Evolutionary conservation across 2,329 filamentous ascomycete species (phyloP).

Genomic region (Dactylellina cionopaga): DNA sequence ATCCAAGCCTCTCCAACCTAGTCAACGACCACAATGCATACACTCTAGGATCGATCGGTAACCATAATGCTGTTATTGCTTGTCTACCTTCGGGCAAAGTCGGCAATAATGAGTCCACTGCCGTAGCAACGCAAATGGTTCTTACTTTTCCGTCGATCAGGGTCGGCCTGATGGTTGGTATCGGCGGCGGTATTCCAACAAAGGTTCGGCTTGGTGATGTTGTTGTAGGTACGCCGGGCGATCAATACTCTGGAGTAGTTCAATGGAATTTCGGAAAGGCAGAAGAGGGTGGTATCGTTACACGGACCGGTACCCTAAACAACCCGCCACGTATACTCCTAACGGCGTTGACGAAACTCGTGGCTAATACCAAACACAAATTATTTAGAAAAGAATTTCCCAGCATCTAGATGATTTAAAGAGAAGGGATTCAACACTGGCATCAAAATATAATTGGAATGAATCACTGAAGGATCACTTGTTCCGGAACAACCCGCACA

Average conservation of each 20-base stretch:
- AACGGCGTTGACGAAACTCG: slow-evolving; percentile 51
- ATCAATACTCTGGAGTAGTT: slow-evolving; percentile 39
- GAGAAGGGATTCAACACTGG: slow-evolving; percentile 38
- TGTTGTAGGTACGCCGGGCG: slow-evolving; percentile 18
- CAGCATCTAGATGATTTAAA: slow-evolving; percentile 51
- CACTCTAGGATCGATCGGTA: slow-evolving; percentile 1
- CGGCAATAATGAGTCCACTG: neutral
- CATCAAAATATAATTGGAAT: neutral
- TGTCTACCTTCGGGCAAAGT: neutral
- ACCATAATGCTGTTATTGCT: slow-evolving; percentile 8
- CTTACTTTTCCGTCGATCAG: slow-evolving; percentile 17
- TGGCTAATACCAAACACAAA: slow-evolving; percentile 38
- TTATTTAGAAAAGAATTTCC: slow-evolving; percentile 52
- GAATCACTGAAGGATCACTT: neutral
- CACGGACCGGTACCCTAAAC: neutral
- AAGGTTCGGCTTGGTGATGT: slow-evolving; percentile 15
- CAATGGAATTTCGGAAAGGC: slow-evolving; percentile 15
- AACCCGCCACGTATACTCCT: neutral
- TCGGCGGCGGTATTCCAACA: slow-evolving; percentile 20
- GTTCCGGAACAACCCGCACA: no score
- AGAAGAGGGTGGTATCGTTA: neutral
- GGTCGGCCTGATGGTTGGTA: slow-evolving; percentile 15
- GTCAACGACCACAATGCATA: slow-evolving; percentile 4
- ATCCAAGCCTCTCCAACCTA: neutral
- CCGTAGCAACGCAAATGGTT: neutral